phyloP scores from a whole-genome alignment of 441 rosid genomes.

The Sinapis alba region DNA sequence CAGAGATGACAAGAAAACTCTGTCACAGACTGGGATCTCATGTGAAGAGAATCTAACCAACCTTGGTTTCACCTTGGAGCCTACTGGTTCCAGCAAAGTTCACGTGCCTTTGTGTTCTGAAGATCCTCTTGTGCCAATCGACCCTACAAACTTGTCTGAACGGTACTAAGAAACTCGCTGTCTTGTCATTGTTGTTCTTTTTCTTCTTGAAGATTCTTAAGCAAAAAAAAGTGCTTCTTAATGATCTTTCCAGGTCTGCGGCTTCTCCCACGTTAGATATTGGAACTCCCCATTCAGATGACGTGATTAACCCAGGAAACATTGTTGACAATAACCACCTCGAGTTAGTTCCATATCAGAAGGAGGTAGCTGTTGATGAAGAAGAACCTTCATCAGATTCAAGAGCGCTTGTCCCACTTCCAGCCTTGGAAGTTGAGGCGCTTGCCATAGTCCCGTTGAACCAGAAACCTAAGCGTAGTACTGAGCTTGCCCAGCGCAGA shows the following conservation, averaged over 20 bases:
- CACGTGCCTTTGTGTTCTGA: constrained; percentile 44
- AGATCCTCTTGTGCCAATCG: constrained; percentile 39
- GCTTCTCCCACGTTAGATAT: constrained; percentile 49
- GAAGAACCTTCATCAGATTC: neutral
- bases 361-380: neutral
- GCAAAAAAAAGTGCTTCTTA: constrained; percentile 23
- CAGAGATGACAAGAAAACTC: constrained; percentile 49
- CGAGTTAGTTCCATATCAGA: neutral
- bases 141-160: constrained; percentile 25
- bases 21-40: constrained; percentile 52
- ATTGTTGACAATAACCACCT: neutral
- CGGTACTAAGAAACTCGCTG: constrained; percentile 31
- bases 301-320: neutral
- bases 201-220: constrained; percentile 28
- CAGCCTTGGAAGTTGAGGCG: constrained; percentile 11
- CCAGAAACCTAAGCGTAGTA: constrained; percentile 48
- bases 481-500: constrained; percentile 64
- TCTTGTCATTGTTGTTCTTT: constrained; percentile 7
- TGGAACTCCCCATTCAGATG: neutral
- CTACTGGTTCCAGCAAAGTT: constrained; percentile 15
- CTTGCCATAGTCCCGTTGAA: constrained; percentile 47
- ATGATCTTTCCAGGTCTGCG: constrained; percentile 8
- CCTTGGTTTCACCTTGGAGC: constrained; percentile 46
- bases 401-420: neutral
- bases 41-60: constrained; percentile 28